Conservation (phyloP, 164 flowering plant genomes). For the Tetracentron sinense region DNA sequence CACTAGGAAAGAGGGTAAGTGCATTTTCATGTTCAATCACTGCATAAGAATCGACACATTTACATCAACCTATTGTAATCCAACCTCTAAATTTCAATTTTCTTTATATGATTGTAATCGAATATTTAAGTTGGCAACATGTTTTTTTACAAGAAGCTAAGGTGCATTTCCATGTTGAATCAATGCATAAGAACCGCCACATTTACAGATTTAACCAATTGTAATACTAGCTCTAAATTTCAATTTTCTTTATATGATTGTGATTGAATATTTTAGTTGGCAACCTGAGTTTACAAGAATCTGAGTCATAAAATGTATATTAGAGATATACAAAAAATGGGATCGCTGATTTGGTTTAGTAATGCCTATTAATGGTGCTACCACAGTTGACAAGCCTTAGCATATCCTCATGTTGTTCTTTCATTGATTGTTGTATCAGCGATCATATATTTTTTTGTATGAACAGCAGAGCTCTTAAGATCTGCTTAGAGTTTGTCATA, state of each 20-base stretch:
- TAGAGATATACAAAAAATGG: not conserved
- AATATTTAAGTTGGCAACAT: too few relatives aligned
- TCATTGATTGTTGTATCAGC: too few relatives aligned
- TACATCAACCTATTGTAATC: not conserved
- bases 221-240: not conserved
- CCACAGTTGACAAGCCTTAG: not conserved
- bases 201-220: not conserved
- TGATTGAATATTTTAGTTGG: not conserved
- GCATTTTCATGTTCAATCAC: slow-evolving; percentile 4
- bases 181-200: too few relatives aligned
- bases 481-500: too few relatives aligned
- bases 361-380: not conserved
- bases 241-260: not conserved
- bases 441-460: too few relatives aligned
- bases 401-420: too few relatives aligned
- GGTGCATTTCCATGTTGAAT: too few relatives aligned
- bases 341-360: not conserved
- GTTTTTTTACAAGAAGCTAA: too few relatives aligned
- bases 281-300: too few relatives aligned
- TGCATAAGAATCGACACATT: too few relatives aligned
- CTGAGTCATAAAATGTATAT: too few relatives aligned
- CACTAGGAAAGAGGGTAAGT: slow-evolving; percentile 58
- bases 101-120: not conserved
- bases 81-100: not conserved
- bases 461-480: too few relatives aligned